These are phyloP conservation scores for Petunia axillaris DNA, from an alignment of 257 asterid species.

Conservation along the genomic window DNA sequence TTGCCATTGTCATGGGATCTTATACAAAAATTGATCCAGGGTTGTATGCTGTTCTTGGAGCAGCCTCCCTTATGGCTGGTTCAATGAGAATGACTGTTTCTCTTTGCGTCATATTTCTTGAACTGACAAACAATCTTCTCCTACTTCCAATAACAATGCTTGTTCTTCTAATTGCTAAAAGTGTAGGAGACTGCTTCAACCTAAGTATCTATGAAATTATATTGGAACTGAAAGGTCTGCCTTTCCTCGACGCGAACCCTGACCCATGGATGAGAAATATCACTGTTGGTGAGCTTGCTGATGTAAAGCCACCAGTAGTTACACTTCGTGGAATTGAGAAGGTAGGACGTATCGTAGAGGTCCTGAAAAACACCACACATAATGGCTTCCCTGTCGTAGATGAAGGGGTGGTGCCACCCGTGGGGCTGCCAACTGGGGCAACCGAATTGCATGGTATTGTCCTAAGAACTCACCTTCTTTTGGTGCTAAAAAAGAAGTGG, in stretches of 20 bases:
- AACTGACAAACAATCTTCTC: conserved; percentile 91
- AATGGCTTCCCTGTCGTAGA: conserved; percentile 88
- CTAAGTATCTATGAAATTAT: conserved; percentile 91
- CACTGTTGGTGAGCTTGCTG: conserved; percentile 80
- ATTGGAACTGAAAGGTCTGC: conserved; percentile 84
- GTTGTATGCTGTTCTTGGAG: conserved; percentile 86
- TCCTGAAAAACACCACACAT: conserved; percentile 75
- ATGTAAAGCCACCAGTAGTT: conserved; percentile 70
- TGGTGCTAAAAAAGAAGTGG: conserved; percentile 78
- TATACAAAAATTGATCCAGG: conserved; percentile 88
- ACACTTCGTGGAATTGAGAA: conserved; percentile 75
- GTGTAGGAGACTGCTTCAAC: conserved; percentile 94
- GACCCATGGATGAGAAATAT: conserved; percentile 97
- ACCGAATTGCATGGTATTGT: conserved; percentile 74
- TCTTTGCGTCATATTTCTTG: conserved; percentile 89
- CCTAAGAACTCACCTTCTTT: conserved; percentile 74
- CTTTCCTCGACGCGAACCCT: conserved; percentile 86
- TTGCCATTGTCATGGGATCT: conserved; percentile 75
- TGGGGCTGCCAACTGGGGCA: conserved; percentile 57
- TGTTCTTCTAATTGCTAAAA: conserved; percentile 76
- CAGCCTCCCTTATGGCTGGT: conserved; percentile 97
- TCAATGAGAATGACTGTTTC: conserved; percentile 98
- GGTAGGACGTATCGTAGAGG: conserved; percentile 74
- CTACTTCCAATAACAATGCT: conserved; percentile 88
- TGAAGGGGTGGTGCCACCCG: conserved; percentile 73